These are phyloP conservation scores for Saksenaea vasiformis DNA, from an alignment of 371 early-diverging fungal genomes.

Conservation along the genomic window DNA sequence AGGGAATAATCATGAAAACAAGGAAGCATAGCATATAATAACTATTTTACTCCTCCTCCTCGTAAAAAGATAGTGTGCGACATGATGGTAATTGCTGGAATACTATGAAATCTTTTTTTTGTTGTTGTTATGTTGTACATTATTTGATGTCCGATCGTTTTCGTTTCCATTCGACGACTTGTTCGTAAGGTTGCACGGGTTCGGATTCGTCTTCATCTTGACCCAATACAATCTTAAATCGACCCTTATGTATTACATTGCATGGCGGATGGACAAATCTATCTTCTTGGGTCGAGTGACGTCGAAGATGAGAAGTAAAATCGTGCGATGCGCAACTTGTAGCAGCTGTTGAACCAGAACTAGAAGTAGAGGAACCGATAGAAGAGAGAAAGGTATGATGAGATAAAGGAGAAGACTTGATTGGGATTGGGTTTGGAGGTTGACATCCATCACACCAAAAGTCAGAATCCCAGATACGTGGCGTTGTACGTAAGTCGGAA, in stretches of 20 bases:
- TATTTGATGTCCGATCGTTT: slow-evolving; percentile 8
- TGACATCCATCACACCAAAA: slow-evolving; percentile 16
- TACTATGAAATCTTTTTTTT: neutral
- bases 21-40: neutral
- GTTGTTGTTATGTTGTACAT: neutral
- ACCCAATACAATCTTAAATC: slow-evolving; percentile 25
- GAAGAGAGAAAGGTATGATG: slow-evolving; percentile 9
- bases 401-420: slow-evolving; percentile 1
- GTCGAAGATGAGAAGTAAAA: neutral
- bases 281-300: neutral
- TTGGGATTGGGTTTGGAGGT: neutral
- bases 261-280: neutral
- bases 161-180: slow-evolving; percentile 18
- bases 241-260: slow-evolving; percentile 22
- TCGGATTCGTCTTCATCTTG: slow-evolving; percentile 15
- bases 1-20: neutral
- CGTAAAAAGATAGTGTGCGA: neutral
- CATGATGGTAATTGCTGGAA: neutral
- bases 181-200: neutral
- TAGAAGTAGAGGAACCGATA: slow-evolving; percentile 7
- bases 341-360: neutral
- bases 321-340: neutral
- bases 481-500: slow-evolving; percentile 1
- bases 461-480: slow-evolving; percentile 18
- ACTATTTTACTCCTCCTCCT: neutral